A percentile compares a stretch with the other conserved stretches of the same genome.
These are phyloP conservation scores for Ottelia alismoides DNA, from an alignment of 106 monocot genomes.

Conservation along the genomic window DNA sequence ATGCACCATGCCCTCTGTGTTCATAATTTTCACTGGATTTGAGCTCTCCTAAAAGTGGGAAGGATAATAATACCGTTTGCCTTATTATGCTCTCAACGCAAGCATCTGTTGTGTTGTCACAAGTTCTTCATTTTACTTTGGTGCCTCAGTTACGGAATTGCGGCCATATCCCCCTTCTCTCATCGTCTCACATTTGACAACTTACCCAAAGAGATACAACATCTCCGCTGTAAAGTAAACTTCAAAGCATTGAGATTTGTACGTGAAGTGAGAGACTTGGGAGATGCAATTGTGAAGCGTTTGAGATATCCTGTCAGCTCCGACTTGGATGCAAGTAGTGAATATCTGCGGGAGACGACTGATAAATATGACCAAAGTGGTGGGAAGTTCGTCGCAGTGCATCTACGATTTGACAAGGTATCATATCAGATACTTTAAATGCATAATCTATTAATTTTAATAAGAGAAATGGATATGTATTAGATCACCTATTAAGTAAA, in stretches of 20 bases:
- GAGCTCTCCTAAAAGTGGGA: too few species aligned
- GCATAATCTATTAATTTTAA: too few species aligned
- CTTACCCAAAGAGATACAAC: constrained; percentile 72
- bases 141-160: constrained; percentile 69
- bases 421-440: too few species aligned
- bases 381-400: constrained; percentile 65
- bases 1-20: too few species aligned
- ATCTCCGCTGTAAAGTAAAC: constrained; percentile 84
- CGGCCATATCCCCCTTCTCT: constrained; percentile 86
- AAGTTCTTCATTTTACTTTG: too few species aligned
- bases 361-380: constrained; percentile 13
- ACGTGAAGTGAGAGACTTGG: constrained; percentile 63
- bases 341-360: constrained; percentile 23
- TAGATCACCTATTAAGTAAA: too few species aligned
- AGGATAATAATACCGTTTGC: too few species aligned
- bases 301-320: constrained; percentile 35
- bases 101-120: too few species aligned
- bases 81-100: too few species aligned
- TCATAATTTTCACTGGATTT: too few species aligned
- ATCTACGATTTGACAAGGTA: constrained; percentile 94
- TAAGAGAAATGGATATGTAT: too few species aligned
- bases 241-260: constrained; percentile 82
- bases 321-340: constrained; percentile 5
- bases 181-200: constrained; percentile 88
- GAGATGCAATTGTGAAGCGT: constrained; percentile 61